These are phyloP conservation scores for Cyberlindnera xylosilytica DNA, from an alignment of 805 yeast species.

Conservation along the genomic window DNA sequence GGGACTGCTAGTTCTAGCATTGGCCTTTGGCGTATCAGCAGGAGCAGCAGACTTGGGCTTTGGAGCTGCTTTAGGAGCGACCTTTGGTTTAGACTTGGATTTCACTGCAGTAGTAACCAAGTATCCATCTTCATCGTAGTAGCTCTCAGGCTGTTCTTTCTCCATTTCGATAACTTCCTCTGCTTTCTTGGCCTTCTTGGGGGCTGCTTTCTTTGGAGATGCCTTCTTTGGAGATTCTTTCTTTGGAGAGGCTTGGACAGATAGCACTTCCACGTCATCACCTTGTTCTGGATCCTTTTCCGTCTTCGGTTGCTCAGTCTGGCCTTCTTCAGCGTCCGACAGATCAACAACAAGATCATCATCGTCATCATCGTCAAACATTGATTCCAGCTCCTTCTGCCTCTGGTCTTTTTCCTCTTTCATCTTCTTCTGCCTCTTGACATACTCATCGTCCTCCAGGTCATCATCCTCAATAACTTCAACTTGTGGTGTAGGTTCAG, in stretches of 20 bases:
- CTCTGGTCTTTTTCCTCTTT: slow-evolving; percentile 13
- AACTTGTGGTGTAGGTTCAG: slow-evolving; percentile 4
- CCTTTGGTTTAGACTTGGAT: neutral
- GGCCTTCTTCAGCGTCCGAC: no score
- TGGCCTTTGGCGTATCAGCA: slow-evolving; percentile 20
- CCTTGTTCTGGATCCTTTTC: no score
- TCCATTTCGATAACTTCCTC: no score
- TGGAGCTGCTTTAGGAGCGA: slow-evolving; percentile 4
- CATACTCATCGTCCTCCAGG: slow-evolving; percentile 16
- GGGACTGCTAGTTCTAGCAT: slow-evolving; percentile 3
- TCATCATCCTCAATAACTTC: slow-evolving; percentile 15
- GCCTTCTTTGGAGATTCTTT: slow-evolving; percentile 1
- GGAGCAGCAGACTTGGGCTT: slow-evolving; percentile 11
- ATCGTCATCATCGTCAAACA: slow-evolving; percentile 34
- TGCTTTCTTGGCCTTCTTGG: neutral
- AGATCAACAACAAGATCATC: slow-evolving; percentile 3
- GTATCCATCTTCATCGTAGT: slow-evolving; percentile 51
- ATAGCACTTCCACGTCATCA: no score
- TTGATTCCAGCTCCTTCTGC: slow-evolving; percentile 29
- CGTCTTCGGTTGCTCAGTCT: no score
- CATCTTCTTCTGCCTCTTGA: slow-evolving; percentile 10
- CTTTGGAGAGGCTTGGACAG: no score
- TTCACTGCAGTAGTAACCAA: slow-evolving; percentile 35
- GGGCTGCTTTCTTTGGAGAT: slow-evolving; percentile 1
- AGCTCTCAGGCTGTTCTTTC: slow-evolving; percentile 20